Percentiles rank a stretch among this genome's conserved stretches.
Evolutionary conservation across 1,284 basidiomycete species (phyloP).

Genomic region (Rhizoctonia solani): DNA sequence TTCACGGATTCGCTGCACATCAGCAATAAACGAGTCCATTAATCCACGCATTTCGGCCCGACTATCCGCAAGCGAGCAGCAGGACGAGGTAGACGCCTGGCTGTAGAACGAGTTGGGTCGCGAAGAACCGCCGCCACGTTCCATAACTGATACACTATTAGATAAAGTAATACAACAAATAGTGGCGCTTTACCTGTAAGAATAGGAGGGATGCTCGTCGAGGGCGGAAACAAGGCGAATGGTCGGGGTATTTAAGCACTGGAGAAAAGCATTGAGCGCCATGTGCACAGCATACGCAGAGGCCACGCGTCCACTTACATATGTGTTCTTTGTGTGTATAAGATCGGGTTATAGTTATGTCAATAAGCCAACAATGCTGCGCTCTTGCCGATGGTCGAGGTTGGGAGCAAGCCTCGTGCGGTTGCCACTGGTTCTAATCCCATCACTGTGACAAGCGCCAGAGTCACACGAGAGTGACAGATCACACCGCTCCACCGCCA

Average conservation of each 20-base stretch:
- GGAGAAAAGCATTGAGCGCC: neutral
- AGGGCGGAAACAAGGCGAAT: neutral
- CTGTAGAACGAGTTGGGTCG: slow-evolving; percentile 31
- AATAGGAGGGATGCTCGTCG: neutral
- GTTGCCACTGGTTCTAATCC: too few species aligned
- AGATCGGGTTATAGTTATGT: neutral
- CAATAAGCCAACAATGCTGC: neutral
- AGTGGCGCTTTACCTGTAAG: neutral
- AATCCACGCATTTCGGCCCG: slow-evolving; percentile 60
- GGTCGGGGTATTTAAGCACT: neutral
- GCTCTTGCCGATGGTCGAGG: too few species aligned
- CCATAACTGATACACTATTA: slow-evolving; percentile 12
- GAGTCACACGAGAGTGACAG: too few species aligned
- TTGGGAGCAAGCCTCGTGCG: too few species aligned
- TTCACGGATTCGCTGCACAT: slow-evolving; percentile 51
- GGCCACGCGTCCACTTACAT: neutral
- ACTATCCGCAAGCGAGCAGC: slow-evolving; percentile 57
- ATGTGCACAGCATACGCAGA: neutral
- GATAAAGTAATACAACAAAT: neutral
- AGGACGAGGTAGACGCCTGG: slow-evolving; percentile 41
- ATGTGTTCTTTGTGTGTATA: neutral
- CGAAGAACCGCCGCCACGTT: slow-evolving; percentile 15
- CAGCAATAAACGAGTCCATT: slow-evolving; percentile 61
- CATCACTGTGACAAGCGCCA: too few species aligned
- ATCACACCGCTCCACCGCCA: neutral